These are phyloP conservation scores for Gamsiella multidivaricata DNA, from an alignment of 192 early-diverging fungal genomes.

Conservation along the genomic window DNA sequence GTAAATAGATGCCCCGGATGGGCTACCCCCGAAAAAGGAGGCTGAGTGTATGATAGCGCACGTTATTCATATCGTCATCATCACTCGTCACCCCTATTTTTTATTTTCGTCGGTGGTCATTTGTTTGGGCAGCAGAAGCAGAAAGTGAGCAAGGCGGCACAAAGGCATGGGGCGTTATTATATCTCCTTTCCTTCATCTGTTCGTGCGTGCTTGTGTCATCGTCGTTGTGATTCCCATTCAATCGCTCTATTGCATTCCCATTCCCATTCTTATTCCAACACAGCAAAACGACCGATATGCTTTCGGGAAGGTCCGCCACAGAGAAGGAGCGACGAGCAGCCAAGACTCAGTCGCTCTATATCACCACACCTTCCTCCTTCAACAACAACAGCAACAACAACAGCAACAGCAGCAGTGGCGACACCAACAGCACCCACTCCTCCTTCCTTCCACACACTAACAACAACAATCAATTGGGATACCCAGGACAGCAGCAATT, in stretches of 20 bases:
- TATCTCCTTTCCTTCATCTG: background rate
- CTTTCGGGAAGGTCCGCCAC: conserved; percentile 41
- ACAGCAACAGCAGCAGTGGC: conserved; percentile 7
- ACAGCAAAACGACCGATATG: conserved; percentile 8
- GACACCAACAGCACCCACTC: conserved; percentile 8
- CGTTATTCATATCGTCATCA: no score
- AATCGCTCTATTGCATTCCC: conserved; percentile 3
- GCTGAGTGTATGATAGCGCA: no score
- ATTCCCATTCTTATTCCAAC: conserved; percentile 20
- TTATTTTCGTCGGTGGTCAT: background rate
- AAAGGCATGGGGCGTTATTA: no score
- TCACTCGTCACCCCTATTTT: background rate
- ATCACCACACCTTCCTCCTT: conserved; percentile 38
- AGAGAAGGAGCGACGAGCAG: conserved; percentile 45
- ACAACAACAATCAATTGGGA: background rate
- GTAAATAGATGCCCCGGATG: no score
- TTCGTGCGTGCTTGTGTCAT: background rate
- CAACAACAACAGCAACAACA: conserved; percentile 26
- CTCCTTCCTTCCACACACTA: conserved; percentile 18
- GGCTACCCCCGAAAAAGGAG: no score
- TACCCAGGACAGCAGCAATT: conserved; percentile 12
- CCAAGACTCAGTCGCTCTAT: conserved; percentile 53
- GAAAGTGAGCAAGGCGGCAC: no score
- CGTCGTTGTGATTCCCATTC: conserved; percentile 24
- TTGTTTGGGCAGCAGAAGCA: background rate